Base-by-base conservation (phyloP, 371 early-diverging fungal species). In the Mucor mucedo region DNA sequence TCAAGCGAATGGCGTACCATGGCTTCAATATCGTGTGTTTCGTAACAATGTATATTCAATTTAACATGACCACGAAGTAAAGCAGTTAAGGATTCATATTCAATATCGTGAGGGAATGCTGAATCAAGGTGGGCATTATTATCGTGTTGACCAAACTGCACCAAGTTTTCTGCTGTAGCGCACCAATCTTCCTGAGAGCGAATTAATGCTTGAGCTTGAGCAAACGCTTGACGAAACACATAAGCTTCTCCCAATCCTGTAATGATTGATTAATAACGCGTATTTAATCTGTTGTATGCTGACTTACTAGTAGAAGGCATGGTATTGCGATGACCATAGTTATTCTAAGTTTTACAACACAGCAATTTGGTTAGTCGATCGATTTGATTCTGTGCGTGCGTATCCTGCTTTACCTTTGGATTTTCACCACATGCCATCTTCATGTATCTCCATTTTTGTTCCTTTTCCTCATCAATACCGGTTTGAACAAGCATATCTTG, bases 361-460 rank as follows among this genome's bases (percentile, higher is more conserved):
- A 21, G 21, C 21, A 21, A 21, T 21, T 21, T 21, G 1, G 21
- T 21, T 21, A 21, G 21, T 21, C 21, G 21, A 21, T 21, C 21
- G 21, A 21, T 21, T 21, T 21, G 21, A 21, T 21, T 10, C 13
- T 73, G 65, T 14, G 84, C 81, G 70, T 78, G 72, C 62, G 91
- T 91, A 66, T 91, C 91, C 27, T 27, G 27, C 10, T 13, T 16
- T n/a, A 77, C 65, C 78, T 91, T 92, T 40, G 89, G 85, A 71
- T 91, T 92, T 76, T 92, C 93, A 27, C 93, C 93, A 56, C 89
- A 91, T 5, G 93, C 91, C 87, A 90, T 88, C 58, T 92, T 92
- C 87, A 91, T 86, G 70, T 82, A 92, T 44, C 91, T 68, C 88
- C 89, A 87, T 58, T 63, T 63, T 1, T 48, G 55, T 41, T 67